Evolutionary conservation across 1,284 basidiomycete genomes (phyloP), one percentile per base, ranked within the genome.

Genomic region (Takashimella koratensis): DNA sequence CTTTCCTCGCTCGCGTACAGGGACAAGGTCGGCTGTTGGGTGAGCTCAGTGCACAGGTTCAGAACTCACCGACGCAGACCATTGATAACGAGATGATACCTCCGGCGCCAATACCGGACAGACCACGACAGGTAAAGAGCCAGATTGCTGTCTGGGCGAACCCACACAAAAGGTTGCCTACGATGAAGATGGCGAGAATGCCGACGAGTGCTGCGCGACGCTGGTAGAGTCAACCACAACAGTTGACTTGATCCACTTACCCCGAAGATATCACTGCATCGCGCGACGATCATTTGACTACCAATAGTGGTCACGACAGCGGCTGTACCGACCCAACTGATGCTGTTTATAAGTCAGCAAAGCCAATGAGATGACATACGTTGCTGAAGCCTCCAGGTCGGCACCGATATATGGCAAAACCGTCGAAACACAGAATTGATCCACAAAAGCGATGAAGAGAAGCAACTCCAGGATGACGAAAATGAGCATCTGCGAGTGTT

Each of bases 61-160:
- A n/a, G n/a, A n/a, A n/a, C n/a, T n/a, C n/a, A n/a, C n/a, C 68
- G 13, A 75, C 67, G 47, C 77, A 70, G 47, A 78, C 71, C 42
- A 73, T 76, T 0, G 64, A 46, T 60, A 77, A 68, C 24, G 67
- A 67, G 30, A 68, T 76, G 46, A 78, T 63, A 5, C 75, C 76
- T 27, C 76, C 76, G 22, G 74, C 76, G n/a, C 75, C 76, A 22
- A 76, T 70, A 52, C 76, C 76, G 3, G 76, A 73, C 5, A 78
- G 63, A 3, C 74, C 76, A 40, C 76, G 60, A 19, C 69, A 68
- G 23, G 52, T 53, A 43, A 66, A 67, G 20, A 67, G 58, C 66
- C 60, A 66, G 23, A 59, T 53, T 21, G 60, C 58, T 40, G 54
- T 64, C 27, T 49, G 47, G 1, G 68, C 68, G 47, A 70, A 68